Base-by-base conservation (phyloP, 441 rosid genomes). In the Capsella rubella region DNA sequence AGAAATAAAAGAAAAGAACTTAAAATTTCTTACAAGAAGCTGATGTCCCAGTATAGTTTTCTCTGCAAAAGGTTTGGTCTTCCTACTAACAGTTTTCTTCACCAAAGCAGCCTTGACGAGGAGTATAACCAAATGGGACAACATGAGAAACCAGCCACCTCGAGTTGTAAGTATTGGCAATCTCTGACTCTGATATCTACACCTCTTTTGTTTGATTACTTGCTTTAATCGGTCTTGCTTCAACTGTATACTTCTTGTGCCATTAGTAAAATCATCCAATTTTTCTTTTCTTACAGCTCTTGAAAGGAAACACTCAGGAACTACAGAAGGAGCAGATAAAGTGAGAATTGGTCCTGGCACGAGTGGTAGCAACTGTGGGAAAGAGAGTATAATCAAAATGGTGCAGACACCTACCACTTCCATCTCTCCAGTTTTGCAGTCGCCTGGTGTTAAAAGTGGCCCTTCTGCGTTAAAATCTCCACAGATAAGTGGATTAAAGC, bases 31-130 rank as follows among this genome's bases (percentile, higher is more conserved):
- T 90, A 84, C 87, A 91, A 91, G 57, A 87, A 77, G 65, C 75
- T 90, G 55, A 91, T 84, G 78, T 89, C 94, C 60, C 93, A 93
- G 52, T 80, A 91, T 80, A 84, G 54, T 37, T 95, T 42, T 75
- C 91, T 95, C 64, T 64, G 80, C 45, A 35, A 71, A 71, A 91
- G 67, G 85, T 73, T 21, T 29, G 91, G 91, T 49, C 87, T 86
- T 73, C 81, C 84, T 35, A 63, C 71, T 11, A 91, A 87, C 62
- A 84, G 83, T 67, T 78, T 80, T 83, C 72, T 79, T 83, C 73
- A 61, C 6, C 77, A 68, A 53, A 50, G 55, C 74, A 83, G 75
- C 54, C 68, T 77, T 73, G 86, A 80, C 52, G 78, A 79, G 56
- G 90, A 78, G 73, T 79, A 62, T 73, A 82, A 76, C 58, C 70